phyloP scores from a whole-genome alignment of 2,329 filamentous ascomycete species.

The Neonectria coccinea region DNA sequence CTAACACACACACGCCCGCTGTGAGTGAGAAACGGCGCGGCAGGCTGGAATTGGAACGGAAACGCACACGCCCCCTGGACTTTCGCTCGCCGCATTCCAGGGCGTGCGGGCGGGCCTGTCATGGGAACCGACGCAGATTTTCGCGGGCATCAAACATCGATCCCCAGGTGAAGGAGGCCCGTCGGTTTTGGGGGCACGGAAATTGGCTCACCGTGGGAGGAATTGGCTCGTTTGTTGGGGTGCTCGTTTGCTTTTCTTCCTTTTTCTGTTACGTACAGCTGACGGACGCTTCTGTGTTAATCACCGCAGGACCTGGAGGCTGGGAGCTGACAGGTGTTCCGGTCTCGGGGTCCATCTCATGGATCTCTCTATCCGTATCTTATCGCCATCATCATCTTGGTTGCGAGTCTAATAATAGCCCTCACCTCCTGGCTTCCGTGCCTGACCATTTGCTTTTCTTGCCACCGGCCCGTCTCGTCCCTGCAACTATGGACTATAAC shows the following conservation, averaged over 20 bases:
- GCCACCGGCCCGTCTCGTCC: neutral
- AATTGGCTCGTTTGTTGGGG: neutral
- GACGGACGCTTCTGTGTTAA: neutral
- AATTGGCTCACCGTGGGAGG: too few relatives aligned
- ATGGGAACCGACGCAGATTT: slow-evolving; percentile 31
- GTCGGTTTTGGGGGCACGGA: neutral
- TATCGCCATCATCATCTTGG: slow-evolving; percentile 2
- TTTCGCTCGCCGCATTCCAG: slow-evolving; percentile 16
- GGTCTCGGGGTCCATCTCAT: slow-evolving; percentile 6
- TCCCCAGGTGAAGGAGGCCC: slow-evolving; percentile 1
- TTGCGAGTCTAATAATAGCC: neutral
- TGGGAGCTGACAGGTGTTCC: neutral
- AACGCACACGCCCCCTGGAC: slow-evolving; percentile 9
- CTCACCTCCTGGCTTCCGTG: neutral
- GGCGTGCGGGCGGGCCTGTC: slow-evolving; percentile 17
- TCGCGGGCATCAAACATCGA: neutral
- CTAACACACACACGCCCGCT: slow-evolving; percentile 2
- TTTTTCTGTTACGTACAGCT: slow-evolving; percentile 15
- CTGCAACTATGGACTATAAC: neutral
- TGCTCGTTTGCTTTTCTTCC: neutral
- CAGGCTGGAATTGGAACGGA: neutral
- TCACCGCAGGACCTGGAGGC: neutral
- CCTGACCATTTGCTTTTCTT: neutral
- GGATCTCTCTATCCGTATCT: neutral
- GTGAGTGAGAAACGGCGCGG: neutral